A percentile compares a stretch with the other conserved stretches of the same genome.
phyloP scores from a whole-genome alignment of 2,329 filamentous ascomycete species.

The Monilinia laxa region DNA sequence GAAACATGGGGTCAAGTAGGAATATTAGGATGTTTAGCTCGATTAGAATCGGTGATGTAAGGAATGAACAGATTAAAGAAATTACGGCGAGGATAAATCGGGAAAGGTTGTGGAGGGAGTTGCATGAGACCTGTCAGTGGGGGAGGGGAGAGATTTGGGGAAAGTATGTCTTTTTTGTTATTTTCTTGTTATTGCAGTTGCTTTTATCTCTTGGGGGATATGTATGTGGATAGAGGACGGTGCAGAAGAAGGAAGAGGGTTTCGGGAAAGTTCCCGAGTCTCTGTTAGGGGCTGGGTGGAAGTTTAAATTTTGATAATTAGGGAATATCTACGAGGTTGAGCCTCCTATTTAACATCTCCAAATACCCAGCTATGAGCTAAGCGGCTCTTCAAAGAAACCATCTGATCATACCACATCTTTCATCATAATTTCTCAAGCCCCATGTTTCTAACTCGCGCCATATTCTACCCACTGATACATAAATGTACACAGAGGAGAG shows the following conservation, averaged over 20 bases:
- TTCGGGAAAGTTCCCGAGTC: neutral
- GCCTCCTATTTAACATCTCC: neutral
- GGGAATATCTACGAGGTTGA: too few relatives aligned
- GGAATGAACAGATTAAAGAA: conserved; percentile 50
- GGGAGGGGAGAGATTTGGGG: conserved; percentile 67
- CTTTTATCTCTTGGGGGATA: too few relatives aligned
- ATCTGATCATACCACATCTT: neutral
- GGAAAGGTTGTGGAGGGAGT: conserved; percentile 58
- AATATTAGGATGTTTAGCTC: neutral
- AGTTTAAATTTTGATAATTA: neutral
- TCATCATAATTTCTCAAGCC: neutral
- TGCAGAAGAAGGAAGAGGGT: too few relatives aligned
- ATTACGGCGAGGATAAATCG: conserved; percentile 54
- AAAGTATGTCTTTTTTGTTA: conserved; percentile 49
- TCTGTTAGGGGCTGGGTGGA: neutral
- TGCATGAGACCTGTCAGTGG: conserved; percentile 67
- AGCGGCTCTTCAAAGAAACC: neutral
- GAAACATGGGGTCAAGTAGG: neutral
- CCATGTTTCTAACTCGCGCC: neutral
- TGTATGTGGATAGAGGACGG: neutral
- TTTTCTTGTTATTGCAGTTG: neutral
- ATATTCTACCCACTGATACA: neutral
- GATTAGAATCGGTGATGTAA: conserved; percentile 41
- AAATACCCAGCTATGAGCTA: too few relatives aligned
- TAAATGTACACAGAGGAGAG: conserved; percentile 41